Percentiles rank a stretch among this genome's conserved stretches.
These are phyloP conservation scores for Reticulascus tulasneorum DNA, from an alignment of 2,329 filamentous ascomycete species.

Conservation along the genomic window DNA sequence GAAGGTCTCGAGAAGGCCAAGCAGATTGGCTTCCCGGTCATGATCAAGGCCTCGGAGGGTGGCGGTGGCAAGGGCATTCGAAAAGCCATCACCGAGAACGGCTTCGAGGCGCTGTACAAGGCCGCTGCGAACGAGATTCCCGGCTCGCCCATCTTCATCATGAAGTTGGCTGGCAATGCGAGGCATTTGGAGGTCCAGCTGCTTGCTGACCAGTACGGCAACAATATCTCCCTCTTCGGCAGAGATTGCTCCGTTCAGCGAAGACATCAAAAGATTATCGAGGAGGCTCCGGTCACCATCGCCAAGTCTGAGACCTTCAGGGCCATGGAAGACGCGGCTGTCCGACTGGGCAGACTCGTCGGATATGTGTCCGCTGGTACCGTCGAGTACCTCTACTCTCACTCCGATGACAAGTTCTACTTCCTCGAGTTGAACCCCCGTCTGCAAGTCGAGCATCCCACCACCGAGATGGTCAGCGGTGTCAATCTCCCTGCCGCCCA, in stretches of 20 bases:
- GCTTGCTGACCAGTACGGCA: slow-evolving; percentile 96
- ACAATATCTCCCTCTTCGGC: slow-evolving; percentile 98
- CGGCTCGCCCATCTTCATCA: slow-evolving; percentile 98
- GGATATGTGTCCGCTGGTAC: slow-evolving; percentile 98
- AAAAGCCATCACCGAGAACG: slow-evolving; percentile 81
- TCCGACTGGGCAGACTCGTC: slow-evolving; percentile 87
- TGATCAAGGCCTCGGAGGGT: slow-evolving; percentile 99
- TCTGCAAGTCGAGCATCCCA: slow-evolving; percentile 99
- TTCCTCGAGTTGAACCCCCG: slow-evolving; percentile 97
- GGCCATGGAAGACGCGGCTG: slow-evolving; percentile 93
- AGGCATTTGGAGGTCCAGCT: slow-evolving; percentile 96
- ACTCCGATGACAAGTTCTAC: slow-evolving; percentile 98
- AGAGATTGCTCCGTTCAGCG: slow-evolving; percentile 98
- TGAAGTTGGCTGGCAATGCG: slow-evolving; percentile 97
- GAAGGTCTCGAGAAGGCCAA: slow-evolving; percentile 84
- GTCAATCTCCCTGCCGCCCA: slow-evolving; percentile 96
- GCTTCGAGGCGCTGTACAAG: slow-evolving; percentile 85
- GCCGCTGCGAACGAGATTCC: slow-evolving; percentile 96
- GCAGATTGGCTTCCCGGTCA: slow-evolving; percentile 96
- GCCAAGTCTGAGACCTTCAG: slow-evolving; percentile 86
- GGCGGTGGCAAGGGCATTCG: slow-evolving; percentile 99
- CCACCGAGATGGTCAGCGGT: slow-evolving; percentile 98
- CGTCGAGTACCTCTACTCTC: slow-evolving; percentile 98
- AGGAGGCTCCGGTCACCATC: slow-evolving; percentile 96
- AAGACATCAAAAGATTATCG: slow-evolving; percentile 99